Percentiles rank a stretch among this genome's conserved stretches.
Evolutionary conservation across 106 monocot species (phyloP).

Genomic region (Triglochin maritima): DNA sequence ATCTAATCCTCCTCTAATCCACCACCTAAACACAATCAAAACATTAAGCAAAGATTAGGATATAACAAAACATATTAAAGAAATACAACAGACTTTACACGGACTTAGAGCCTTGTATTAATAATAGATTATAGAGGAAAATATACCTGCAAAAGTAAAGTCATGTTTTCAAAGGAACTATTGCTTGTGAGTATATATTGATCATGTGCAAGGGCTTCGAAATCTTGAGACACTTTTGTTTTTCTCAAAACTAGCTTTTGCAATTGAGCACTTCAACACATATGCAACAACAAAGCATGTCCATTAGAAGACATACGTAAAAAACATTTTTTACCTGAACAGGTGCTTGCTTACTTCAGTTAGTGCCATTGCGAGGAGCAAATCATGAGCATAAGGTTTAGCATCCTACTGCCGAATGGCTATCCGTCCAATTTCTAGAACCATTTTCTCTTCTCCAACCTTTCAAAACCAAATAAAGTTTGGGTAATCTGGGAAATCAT

Average conservation of each 20-base stretch:
- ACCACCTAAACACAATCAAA: no score
- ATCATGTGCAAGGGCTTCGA: conserved; percentile 94
- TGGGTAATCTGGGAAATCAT: no score
- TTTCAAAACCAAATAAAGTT: conserved; percentile 1
- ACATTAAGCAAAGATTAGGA: no score
- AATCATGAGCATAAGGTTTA: conserved; percentile 80
- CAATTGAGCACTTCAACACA: conserved; percentile 71
- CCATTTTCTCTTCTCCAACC: conserved; percentile 86
- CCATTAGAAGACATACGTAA: no score
- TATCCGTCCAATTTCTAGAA: conserved; percentile 65
- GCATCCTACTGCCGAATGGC: conserved; percentile 51
- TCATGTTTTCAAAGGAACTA: conserved; percentile 51
- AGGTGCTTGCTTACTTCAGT: conserved; percentile 64
- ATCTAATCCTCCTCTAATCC: no score
- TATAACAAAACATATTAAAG: no score
- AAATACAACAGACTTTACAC: no score
- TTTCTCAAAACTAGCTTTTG: conserved; percentile 78
- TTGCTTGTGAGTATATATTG: conserved; percentile 76
- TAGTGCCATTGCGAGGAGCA: conserved; percentile 84
- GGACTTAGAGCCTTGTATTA: no score
- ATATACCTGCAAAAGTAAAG: conserved; percentile 69
- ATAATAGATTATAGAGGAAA: background rate
- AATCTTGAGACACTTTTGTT: conserved; percentile 75
- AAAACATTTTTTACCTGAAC: no score
- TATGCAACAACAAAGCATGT: background rate